Evolutionary conservation across 1,284 basidiomycete genomes (phyloP).

Genomic region (Ganoderma sinense): DNA sequence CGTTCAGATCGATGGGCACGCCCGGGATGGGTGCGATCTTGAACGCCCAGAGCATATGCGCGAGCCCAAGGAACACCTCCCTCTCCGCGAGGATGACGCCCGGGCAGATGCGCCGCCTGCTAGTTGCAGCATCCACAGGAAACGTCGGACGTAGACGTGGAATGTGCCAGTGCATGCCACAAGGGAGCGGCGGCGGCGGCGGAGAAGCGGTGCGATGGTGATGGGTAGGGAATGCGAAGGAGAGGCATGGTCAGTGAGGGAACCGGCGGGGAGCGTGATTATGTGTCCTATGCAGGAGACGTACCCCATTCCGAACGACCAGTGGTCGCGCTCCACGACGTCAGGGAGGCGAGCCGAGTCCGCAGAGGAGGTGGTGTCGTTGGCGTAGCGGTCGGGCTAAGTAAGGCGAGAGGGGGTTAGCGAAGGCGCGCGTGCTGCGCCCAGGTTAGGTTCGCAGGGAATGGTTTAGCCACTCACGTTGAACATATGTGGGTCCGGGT

Average conservation of each 20-base stretch:
- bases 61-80: slow-evolving; percentile 48
- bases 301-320: not conserved
- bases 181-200: not conserved
- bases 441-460: not conserved
- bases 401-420: not conserved
- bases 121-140: too few relatives aligned
- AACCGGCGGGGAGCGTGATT: not conserved
- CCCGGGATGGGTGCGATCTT: not conserved
- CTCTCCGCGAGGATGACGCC: slow-evolving; percentile 50
- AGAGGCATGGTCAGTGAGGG: not conserved
- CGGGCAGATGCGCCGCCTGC: slow-evolving; percentile 48
- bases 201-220: not conserved
- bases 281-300: not conserved
- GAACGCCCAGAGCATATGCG: slow-evolving; percentile 26
- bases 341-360: not conserved
- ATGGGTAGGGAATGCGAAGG: not conserved
- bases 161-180: too few relatives aligned
- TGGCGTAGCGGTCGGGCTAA: not conserved
- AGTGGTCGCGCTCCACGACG: not conserved
- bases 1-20: not conserved
- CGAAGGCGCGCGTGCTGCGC: not conserved
- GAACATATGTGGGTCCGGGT: not conserved
- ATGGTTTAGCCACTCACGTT: not conserved
- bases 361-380: not conserved
- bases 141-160: too few relatives aligned